These are phyloP conservation scores for Fusarium nanum DNA, from an alignment of 2,329 filamentous ascomycete species.

Conservation along the genomic window DNA sequence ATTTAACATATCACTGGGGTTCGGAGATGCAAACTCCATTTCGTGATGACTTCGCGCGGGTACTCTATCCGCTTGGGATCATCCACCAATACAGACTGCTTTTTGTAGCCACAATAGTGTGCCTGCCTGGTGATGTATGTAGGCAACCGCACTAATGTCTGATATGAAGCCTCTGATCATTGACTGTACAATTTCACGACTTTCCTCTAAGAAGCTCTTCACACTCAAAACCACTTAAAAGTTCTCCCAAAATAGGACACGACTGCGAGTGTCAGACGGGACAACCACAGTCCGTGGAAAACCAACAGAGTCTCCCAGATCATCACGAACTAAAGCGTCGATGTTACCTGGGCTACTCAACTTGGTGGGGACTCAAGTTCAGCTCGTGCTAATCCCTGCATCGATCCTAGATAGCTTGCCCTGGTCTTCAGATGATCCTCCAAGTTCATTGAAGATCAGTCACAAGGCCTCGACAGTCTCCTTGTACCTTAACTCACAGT, in stretches of 20 bases:
- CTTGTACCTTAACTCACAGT: conserved; percentile 6
- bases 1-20: conserved; percentile 29
- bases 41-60: conserved; percentile 41
- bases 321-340: conserved; percentile 8
- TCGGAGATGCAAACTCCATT: conserved; percentile 17
- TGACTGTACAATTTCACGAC: background rate
- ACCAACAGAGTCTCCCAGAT: conserved; percentile 2
- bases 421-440: conserved; percentile 28
- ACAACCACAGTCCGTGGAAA: conserved; percentile 35
- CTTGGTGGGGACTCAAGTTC: conserved; percentile 31
- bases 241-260: conserved; percentile 22
- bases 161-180: background rate
- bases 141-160: background rate
- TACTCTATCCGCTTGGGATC: conserved; percentile 22
- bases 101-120: background rate
- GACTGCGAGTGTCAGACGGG: conserved; percentile 43
- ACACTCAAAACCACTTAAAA: background rate
- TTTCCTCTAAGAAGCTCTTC: background rate
- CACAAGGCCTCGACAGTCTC: conserved; percentile 20
- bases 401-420: conserved; percentile 22
- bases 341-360: conserved; percentile 3
- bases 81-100: conserved; percentile 15
- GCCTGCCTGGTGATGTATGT: background rate
- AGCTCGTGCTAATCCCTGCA: conserved; percentile 37
- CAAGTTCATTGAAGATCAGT: conserved; percentile 14